Evolutionary conservation across 2,329 filamentous ascomycete species (phyloP).

Genomic region (Pyrenochaeta sp.): DNA sequence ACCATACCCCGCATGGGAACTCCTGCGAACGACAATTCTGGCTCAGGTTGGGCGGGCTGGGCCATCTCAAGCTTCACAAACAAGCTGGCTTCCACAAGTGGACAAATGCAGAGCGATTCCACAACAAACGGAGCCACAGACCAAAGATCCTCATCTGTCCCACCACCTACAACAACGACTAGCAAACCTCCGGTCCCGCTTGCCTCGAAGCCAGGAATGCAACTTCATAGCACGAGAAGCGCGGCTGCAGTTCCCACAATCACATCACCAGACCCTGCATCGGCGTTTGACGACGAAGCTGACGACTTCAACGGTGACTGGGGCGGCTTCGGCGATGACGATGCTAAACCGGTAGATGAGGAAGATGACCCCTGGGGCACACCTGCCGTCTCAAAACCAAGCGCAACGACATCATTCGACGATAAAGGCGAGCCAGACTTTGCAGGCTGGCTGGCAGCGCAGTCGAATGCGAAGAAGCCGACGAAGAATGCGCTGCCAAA

Average conservation of each 20-base stretch:
- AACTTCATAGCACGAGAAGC: constrained; percentile 34
- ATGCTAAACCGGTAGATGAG: constrained; percentile 55
- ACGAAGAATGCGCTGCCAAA: constrained; percentile 78
- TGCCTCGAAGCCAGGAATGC: constrained; percentile 51
- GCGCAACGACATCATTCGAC: constrained; percentile 67
- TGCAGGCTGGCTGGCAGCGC: constrained; percentile 90
- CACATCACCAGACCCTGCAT: constrained; percentile 54
- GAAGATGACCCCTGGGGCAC: constrained; percentile 62
- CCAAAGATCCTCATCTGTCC: constrained; percentile 58
- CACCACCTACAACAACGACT: constrained; percentile 49
- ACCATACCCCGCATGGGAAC: constrained; percentile 78
- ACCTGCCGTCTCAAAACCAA: constrained; percentile 49
- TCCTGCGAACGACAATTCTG: constrained; percentile 72
- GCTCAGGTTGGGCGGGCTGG: constrained; percentile 98
- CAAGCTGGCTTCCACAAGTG: constrained; percentile 82
- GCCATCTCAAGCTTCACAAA: constrained; percentile 99
- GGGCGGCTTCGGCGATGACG: constrained; percentile 72
- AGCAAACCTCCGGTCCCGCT: constrained; percentile 59
- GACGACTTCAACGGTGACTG: constrained; percentile 75
- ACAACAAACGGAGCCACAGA: constrained; percentile 50
- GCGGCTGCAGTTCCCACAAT: constrained; percentile 37
- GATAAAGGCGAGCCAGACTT: constrained; percentile 93
- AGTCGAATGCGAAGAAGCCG: constrained; percentile 74
- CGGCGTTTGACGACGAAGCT: constrained; percentile 58
- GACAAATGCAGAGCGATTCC: constrained; percentile 74